Evolutionary conservation across 176 grass and related monocot species (phyloP).

Genomic region (Chloris gayana): DNA sequence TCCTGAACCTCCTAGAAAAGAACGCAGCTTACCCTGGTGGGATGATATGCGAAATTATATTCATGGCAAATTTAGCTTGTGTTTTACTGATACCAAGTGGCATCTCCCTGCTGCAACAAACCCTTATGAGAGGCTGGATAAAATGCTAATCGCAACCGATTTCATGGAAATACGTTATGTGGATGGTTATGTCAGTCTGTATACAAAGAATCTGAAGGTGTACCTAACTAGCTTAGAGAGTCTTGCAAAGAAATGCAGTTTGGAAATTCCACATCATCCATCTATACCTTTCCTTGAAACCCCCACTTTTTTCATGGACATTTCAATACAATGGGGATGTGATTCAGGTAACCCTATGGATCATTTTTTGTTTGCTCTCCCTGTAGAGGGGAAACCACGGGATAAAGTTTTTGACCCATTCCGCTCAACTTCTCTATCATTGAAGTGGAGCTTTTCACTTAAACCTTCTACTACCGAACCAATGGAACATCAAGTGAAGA

Average conservation of each 20-base stretch:
- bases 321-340: conserved; percentile 92
- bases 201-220: conserved; percentile 60
- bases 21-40: conserved; percentile 98
- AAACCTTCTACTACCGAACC: conserved; percentile 49
- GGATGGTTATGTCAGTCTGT: conserved; percentile 82
- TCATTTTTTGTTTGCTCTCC: conserved; percentile 92
- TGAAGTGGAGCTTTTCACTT: conserved; percentile 94
- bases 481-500: conserved; percentile 45
- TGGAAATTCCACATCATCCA: conserved; percentile 67
- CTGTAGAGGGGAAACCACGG: conserved; percentile 75
- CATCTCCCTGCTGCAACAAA: conserved; percentile 78
- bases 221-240: conserved; percentile 73
- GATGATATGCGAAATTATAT: conserved; percentile 99
- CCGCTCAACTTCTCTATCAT: conserved; percentile 89
- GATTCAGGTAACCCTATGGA: conserved; percentile 88
- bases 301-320: conserved; percentile 78
- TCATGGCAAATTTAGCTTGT: conserved; percentile 76
- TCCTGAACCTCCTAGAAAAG: conserved; percentile 67
- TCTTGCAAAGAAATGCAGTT: conserved; percentile 69
- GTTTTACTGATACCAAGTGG: conserved; percentile 69
- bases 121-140: conserved; percentile 83
- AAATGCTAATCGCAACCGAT: conserved; percentile 63
- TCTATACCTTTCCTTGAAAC: conserved; percentile 73
- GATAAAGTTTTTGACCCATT: conserved; percentile 87
- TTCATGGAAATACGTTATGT: conserved; percentile 88